Evolutionary conservation across 2,329 filamentous ascomycete species (phyloP), one percentile per base, ranked within the genome.

Genomic region (Westerdykella aurantiaca): DNA sequence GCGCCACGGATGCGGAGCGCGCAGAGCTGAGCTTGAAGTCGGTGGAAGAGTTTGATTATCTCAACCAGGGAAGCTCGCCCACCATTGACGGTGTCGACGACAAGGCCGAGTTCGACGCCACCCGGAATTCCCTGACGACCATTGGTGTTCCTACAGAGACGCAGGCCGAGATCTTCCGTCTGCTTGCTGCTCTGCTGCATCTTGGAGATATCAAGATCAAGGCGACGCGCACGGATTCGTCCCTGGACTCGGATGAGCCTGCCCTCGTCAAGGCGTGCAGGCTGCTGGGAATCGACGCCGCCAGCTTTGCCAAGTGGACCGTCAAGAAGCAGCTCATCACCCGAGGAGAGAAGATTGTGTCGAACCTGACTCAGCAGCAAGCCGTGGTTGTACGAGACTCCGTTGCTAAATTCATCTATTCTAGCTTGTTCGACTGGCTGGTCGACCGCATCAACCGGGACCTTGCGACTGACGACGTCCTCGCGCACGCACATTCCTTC

Each of bases 321-420:
- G 88, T 97, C 50, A 98, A 98, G 79, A 98, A 98, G 73, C 93
- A 98, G 70, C 79, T 98, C 47, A 82, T 96, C 51, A 98, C 93
- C 12, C 82, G 93, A 63, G 93, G 90, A 38, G 93, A 98, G 68
- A 97, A 96, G 75, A 98, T 98, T 57, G 88, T 88, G 23, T 97
- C 93, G 22, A 96, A 96, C 64, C 72, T 98, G 49, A 94, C 86
- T 18, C 88, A 94, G 58, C 88, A 94, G 48, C 91, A 97, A 70
- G 93, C 93, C 23, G 80, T 86, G 31, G 91, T 98, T 45, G 93
- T 98, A 12, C 83, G 91, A 64, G 93, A 98, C 64, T 98, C 93
- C 1, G 93, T 98, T 40, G 90, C 93, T 61, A 98, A 98, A 68
- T 98, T 91, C 70, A 93, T 98, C 53, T 98, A 98, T 72, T 97